These are phyloP conservation scores for Kazachstania bromeliacearum DNA, from an alignment of 805 yeast genomes.

Conservation along the genomic window DNA sequence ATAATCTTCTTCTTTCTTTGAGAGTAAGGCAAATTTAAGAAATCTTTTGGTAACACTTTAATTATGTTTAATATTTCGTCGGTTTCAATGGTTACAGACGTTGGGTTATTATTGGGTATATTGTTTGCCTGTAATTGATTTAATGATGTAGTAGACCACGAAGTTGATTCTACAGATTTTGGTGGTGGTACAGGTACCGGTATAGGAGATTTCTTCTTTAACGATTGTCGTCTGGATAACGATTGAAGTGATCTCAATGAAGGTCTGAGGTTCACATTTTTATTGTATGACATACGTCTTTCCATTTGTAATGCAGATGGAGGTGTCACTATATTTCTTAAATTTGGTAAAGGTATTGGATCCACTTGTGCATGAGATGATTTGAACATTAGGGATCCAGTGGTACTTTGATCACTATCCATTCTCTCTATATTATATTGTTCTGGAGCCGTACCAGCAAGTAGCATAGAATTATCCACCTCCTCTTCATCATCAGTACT, in stretches of 20 bases:
- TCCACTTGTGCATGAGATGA: constrained; percentile 29
- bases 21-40: constrained; percentile 49
- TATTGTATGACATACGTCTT: constrained; percentile 9
- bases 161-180: neutral
- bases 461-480: no score
- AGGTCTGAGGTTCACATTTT: constrained; percentile 1
- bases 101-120: neutral
- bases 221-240: constrained; percentile 2
- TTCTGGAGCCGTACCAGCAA: no score
- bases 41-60: constrained; percentile 40
- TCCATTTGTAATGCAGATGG: constrained; percentile 11
- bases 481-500: no score
- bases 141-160: neutral
- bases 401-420: no score
- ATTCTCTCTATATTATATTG: no score
- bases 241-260: neutral
- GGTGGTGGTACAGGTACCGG: constrained; percentile 1
- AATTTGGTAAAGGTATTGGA: constrained; percentile 31
- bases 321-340: constrained; percentile 9
- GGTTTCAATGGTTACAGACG: neutral
- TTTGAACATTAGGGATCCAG: no score
- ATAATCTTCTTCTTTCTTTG: constrained; percentile 40
- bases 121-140: neutral
- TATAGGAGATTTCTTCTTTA: constrained; percentile 1
- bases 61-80: constrained; percentile 28